Evolutionary conservation across 306 rosid genomes (phyloP), one percentile per base, ranked within the genome.

Genomic region (Mimosa bimucronata): DNA sequence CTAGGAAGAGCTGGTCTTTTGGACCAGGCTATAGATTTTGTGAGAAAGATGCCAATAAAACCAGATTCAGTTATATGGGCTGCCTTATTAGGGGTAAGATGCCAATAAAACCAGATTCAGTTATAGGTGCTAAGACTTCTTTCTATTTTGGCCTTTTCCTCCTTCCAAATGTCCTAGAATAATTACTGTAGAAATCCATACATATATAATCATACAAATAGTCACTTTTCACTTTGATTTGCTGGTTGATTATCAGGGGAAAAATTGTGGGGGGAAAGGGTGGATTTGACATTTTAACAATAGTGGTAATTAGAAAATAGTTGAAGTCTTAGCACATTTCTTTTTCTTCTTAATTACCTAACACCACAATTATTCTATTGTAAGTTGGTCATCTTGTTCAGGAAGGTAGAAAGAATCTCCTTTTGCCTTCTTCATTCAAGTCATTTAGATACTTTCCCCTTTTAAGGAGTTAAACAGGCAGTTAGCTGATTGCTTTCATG

Each of bases 1-100:
- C 46, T 86, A 5, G 87, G 89, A 69, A 77, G 87, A 83, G 89
- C 89, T 80, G 89, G 89, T 65, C 91, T 87, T 30, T 81, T 92
- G 71, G 89, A 89, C 38, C 84, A 81, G 66, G 97, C 97, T 25
- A 67, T 88, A 73, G 81, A 81, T 71, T 89, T 89, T 64, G 88
- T 91, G 71, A 88, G 84, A 83, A 81, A 77, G 55, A 94, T 94
- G 94, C 97, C 97, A 1, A 66, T 88, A 34, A 77, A 89, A 83
- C 87, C 97, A 0, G 89, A 86, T 62, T 84, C 87, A 0, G 81
- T 86, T 80, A 86, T 86, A 61, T 86, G 87, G 89, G 81, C 85
- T 16, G 46, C 87, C 1, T 30, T 86, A 40, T 85, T 86, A 9
- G 87, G 87, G 40, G 81, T n/a, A n/a, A n/a, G n/a, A n/a, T n/a